Percentiles rank a stretch among this genome's conserved stretches.
Evolutionary conservation across 2,329 filamentous ascomycete species (phyloP).

Genomic region (Alternaria hordeiaustralica): DNA sequence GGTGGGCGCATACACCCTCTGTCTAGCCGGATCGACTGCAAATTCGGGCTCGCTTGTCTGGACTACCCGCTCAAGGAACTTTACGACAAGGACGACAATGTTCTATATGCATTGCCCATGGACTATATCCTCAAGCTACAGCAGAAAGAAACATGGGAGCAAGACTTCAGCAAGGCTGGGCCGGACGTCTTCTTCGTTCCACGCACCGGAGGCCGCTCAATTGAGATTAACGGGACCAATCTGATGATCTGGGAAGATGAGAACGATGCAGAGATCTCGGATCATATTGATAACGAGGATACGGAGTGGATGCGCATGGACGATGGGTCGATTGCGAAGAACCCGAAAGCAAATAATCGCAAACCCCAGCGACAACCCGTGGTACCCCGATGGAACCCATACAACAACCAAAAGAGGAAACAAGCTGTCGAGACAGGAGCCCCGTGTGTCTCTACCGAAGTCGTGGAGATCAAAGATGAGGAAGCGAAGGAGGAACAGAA

Average conservation of each 20-base stretch:
- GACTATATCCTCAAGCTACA: conserved; percentile 48
- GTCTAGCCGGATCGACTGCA: conserved; percentile 48
- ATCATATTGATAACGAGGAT: conserved; percentile 45
- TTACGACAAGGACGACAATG: conserved; percentile 48
- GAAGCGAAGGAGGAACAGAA: conserved; percentile 20
- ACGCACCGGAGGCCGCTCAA: conserved; percentile 45
- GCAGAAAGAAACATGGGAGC: conserved; percentile 47
- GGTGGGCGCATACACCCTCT: conserved; percentile 49
- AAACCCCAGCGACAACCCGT: conserved; percentile 33
- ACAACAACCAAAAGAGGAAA: conserved; percentile 39
- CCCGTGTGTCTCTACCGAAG: conserved; percentile 31
- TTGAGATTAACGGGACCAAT: conserved; percentile 48
- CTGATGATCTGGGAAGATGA: conserved; percentile 51
- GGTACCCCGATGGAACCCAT: conserved; percentile 44
- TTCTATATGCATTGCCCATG: conserved; percentile 49
- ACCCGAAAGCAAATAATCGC: conserved; percentile 43
- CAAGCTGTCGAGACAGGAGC: conserved; percentile 23
- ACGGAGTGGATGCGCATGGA: conserved; percentile 48
- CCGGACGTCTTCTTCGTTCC: conserved; percentile 45
- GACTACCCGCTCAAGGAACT: conserved; percentile 46
- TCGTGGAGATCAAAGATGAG: conserved; percentile 20
- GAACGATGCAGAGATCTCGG: conserved; percentile 47
- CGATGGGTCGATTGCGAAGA: conserved; percentile 47
- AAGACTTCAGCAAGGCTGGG: conserved; percentile 35
- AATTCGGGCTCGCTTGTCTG: conserved; percentile 46